phyloP scores from a whole-genome alignment of 1,139 yeast species.

The Yamadazyma friedrichii region DNA sequence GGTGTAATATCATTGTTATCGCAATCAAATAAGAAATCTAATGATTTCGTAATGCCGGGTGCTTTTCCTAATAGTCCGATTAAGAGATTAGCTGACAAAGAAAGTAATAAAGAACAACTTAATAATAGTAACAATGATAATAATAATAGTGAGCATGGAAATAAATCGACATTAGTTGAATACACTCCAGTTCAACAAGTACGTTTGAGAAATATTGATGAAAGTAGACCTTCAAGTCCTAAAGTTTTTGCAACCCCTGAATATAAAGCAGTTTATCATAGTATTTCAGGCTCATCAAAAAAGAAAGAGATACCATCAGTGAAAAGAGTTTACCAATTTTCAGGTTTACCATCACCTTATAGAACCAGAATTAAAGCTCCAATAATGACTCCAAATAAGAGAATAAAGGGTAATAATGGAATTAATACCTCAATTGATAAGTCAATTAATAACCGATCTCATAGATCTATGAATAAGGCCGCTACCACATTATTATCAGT shows the following conservation, averaged over 20 bases:
- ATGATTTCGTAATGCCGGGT: conserved; percentile 16
- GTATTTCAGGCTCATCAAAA: conserved; percentile 19
- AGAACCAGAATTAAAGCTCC: conserved; percentile 46
- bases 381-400: conserved; percentile 11
- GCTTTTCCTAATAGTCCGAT: conserved; percentile 12
- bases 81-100: neutral
- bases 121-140: neutral
- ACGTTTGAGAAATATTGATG: conserved; percentile 8
- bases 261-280: conserved; percentile 38
- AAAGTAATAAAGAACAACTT: no score
- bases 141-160: neutral
- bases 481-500: conserved; percentile 67
- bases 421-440: conserved; percentile 6
- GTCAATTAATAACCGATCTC: conserved; percentile 6
- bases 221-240: conserved; percentile 8
- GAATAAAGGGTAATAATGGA: conserved; percentile 7
- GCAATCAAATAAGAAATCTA: conserved; percentile 16
- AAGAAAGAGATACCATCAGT: conserved; percentile 28
- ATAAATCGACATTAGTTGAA: conserved; percentile 3
- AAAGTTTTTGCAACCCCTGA: conserved; percentile 36
- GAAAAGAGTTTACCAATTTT: conserved; percentile 58
- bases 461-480: conserved; percentile 52
- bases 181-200: conserved; percentile 15
- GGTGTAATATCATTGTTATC: conserved; percentile 69
- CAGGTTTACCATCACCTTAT: conserved; percentile 66